These are phyloP conservation scores for Wilcoxina mikolae DNA, from an alignment of 495 filamentous ascomycete genomes.

Conservation along the genomic window DNA sequence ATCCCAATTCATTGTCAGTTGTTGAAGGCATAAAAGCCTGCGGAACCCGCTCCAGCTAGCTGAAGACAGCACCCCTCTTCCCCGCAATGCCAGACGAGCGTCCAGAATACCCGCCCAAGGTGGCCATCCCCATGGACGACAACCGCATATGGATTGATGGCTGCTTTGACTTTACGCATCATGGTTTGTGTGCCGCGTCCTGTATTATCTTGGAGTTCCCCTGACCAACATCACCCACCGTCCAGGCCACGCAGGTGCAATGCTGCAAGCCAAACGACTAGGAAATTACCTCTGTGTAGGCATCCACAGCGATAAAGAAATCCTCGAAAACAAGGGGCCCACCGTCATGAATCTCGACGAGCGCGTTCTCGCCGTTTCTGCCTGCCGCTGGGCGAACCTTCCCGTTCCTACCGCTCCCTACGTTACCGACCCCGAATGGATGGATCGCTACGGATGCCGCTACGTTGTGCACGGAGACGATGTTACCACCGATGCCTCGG, in stretches of 20 bases:
- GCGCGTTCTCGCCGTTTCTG: conserved; percentile 75
- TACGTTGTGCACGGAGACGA: conserved; percentile 90
- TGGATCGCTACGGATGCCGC: conserved; percentile 80
- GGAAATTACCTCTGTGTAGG: conserved; percentile 80
- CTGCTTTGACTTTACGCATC: conserved; percentile 97
- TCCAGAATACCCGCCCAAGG: conserved; percentile 16
- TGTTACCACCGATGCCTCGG: conserved; percentile 67
- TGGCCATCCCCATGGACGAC: conserved; percentile 32
- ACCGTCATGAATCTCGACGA: conserved; percentile 91
- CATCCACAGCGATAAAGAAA: conserved; percentile 86
- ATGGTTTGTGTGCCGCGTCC: conserved; percentile 47
- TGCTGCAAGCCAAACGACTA: conserved; percentile 78
- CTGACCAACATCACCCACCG: background rate
- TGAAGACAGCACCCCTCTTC: no score
- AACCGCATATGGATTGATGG: conserved; percentile 92
- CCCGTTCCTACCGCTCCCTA: conserved; percentile 81
- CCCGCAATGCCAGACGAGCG: conserved; percentile 13
- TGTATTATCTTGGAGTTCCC: background rate
- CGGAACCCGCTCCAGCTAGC: no score
- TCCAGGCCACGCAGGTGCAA: conserved; percentile 83
- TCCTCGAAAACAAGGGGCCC: conserved; percentile 90
- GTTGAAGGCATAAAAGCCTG: no score
- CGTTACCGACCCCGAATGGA: conserved; percentile 85
- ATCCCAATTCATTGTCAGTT: background rate
- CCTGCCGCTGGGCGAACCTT: conserved; percentile 82